Conservation (phyloP, 768 basidiomycete genomes). For the Neoboletus subvelutipes region DNA sequence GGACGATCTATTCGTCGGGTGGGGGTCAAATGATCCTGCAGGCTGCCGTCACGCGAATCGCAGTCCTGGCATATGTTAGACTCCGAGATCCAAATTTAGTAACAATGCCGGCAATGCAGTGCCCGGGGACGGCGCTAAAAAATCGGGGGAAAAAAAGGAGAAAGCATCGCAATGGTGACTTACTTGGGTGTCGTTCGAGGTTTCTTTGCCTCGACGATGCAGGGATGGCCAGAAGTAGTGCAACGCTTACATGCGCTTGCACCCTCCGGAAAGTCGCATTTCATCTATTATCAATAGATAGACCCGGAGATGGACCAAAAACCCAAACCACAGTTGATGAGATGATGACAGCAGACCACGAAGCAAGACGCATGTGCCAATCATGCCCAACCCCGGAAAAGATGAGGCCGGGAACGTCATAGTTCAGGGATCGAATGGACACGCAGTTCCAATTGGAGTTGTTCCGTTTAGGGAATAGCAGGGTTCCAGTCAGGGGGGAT, state of each 20-base stretch:
- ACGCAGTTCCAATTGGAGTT: constrained; percentile 5
- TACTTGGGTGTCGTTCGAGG: constrained; percentile 79
- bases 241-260: constrained; percentile 81
- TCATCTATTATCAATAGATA: constrained; percentile 65
- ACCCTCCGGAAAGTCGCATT: constrained; percentile 74
- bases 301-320: constrained; percentile 10
- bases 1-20: not conserved
- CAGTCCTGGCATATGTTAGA: constrained; percentile 20
- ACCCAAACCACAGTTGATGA: constrained; percentile 12
- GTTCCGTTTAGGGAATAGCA: constrained; percentile 14
- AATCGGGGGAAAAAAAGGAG: constrained; percentile 1
- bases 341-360: constrained; percentile 3
- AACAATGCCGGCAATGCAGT: constrained; percentile 28
- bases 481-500: constrained; percentile 1
- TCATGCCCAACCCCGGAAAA: not conserved
- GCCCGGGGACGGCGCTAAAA: constrained; percentile 10
- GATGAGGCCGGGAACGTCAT: constrained; percentile 8
- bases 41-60: constrained; percentile 11
- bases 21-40: constrained; percentile 3
- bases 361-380: not conserved
- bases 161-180: constrained; percentile 38
- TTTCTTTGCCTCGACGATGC: constrained; percentile 83
- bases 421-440: constrained; percentile 1
- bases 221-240: constrained; percentile 67
- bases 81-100: constrained; percentile 27